Evolutionary conservation across 179 eudicot genomes (phyloP).

Genomic region (Amaranthus tricolor): DNA sequence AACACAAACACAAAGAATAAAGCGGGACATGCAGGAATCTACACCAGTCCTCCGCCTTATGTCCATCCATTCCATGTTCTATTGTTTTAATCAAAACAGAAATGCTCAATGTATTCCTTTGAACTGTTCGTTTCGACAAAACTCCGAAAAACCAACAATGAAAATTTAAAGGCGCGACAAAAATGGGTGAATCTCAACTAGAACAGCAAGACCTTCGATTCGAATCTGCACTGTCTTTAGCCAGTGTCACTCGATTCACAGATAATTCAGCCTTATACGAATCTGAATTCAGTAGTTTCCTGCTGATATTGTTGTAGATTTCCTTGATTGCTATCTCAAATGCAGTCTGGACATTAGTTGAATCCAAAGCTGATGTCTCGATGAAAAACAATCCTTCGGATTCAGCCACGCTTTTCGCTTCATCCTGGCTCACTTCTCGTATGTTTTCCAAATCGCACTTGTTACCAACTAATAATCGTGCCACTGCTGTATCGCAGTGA

Average conservation of each 20-base stretch:
- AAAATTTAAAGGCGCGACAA: neutral
- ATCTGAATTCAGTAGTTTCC: slow-evolving; percentile 59
- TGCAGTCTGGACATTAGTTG: slow-evolving; percentile 58
- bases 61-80: no score
- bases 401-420: slow-evolving; percentile 63
- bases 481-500: slow-evolving; percentile 71
- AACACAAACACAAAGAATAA: no score
- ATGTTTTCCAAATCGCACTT: slow-evolving; percentile 66
- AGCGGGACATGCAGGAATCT: no score
- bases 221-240: slow-evolving; percentile 40
- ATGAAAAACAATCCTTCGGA: slow-evolving; percentile 73
- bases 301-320: slow-evolving; percentile 57
- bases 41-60: no score
- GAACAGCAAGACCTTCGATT: slow-evolving; percentile 53
- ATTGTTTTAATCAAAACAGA: no score
- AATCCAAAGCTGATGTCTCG: slow-evolving; percentile 71
- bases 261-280: slow-evolving; percentile 69
- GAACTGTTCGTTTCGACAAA: slow-evolving; percentile 4
- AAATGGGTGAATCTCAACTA: slow-evolving; percentile 27
- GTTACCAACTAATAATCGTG: slow-evolving; percentile 77
- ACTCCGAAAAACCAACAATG: slow-evolving; percentile 5
- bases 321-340: slow-evolving; percentile 64
- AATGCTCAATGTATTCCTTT: no score
- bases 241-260: slow-evolving; percentile 57
- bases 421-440: slow-evolving; percentile 57